These are phyloP conservation scores for Neobulgaria alba DNA, from an alignment of 2,329 filamentous ascomycete genomes.

Conservation along the genomic window DNA sequence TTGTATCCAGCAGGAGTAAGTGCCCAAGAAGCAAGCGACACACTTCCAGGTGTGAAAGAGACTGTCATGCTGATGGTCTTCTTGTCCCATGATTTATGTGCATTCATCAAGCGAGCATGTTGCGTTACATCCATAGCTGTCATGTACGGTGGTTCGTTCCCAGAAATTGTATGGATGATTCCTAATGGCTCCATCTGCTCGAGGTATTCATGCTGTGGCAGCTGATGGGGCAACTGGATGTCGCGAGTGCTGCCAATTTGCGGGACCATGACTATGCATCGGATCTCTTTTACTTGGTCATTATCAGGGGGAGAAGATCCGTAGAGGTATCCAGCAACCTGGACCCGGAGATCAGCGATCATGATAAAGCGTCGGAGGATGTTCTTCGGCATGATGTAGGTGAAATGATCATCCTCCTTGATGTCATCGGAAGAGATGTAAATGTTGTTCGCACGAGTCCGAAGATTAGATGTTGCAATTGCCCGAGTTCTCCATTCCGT, in stretches of 20 bases:
- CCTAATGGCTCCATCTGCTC: conserved; percentile 81
- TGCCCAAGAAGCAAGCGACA: conserved; percentile 88
- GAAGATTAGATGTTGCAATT: conserved; percentile 91
- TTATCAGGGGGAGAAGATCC: conserved; percentile 89
- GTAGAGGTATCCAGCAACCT: conserved; percentile 94
- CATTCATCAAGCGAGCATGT: conserved; percentile 81
- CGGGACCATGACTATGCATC: conserved; percentile 94
- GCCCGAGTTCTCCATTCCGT: conserved; percentile 97
- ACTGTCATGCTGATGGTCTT: conserved; percentile 93
- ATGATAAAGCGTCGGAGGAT: conserved; percentile 97
- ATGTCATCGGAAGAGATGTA: conserved; percentile 96
- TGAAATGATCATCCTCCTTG: conserved; percentile 77
- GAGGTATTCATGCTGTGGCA: conserved; percentile 89
- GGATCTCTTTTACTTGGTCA: conserved; percentile 92
- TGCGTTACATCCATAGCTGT: conserved; percentile 89
- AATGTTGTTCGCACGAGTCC: conserved; percentile 93
- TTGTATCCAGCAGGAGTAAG: conserved; percentile 88
- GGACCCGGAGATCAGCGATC: conserved; percentile 89
- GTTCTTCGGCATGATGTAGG: conserved; percentile 99
- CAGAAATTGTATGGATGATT: conserved; percentile 89
- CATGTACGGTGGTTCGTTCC: conserved; percentile 95
- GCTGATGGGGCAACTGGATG: conserved; percentile 79
- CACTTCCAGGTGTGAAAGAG: conserved; percentile 91
- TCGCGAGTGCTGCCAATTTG: conserved; percentile 91
- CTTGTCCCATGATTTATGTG: conserved; percentile 70